phyloP scores from a whole-genome alignment of 768 basidiomycete species.

The Rossbeevera mucosa region DNA sequence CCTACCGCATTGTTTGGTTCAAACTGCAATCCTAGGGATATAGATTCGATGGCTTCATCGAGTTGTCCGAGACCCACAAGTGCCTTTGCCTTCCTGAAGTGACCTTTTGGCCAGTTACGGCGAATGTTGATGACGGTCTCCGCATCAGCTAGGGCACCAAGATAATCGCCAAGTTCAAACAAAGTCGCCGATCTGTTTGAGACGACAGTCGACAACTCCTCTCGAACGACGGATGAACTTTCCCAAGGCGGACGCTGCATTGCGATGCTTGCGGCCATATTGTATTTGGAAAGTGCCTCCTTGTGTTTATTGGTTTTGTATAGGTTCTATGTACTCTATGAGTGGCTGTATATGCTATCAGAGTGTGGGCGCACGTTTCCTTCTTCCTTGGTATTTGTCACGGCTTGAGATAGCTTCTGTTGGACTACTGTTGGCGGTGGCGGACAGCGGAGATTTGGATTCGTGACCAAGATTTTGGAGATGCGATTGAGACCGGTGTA shows the following conservation, averaged over 20 bases:
- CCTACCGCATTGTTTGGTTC: constrained; percentile 65
- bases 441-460: constrained; percentile 69
- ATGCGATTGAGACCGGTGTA: constrained; percentile 74
- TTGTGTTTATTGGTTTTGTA: constrained; percentile 73
- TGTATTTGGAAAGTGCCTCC: constrained; percentile 76
- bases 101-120: constrained; percentile 90
- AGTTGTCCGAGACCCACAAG: constrained; percentile 64
- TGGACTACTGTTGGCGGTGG: constrained; percentile 77
- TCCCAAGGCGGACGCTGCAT: constrained; percentile 88
- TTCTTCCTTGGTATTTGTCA: constrained; percentile 83
- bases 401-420: constrained; percentile 67
- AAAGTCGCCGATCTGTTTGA: constrained; percentile 92
- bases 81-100: constrained; percentile 91
- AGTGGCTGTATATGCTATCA: constrained; percentile 3
- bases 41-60: constrained; percentile 76
- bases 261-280: constrained; percentile 70
- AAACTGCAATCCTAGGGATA: constrained; percentile 79
- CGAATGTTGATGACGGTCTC: constrained; percentile 85
- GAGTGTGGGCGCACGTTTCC: constrained; percentile 72
- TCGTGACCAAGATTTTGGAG: constrained; percentile 59
- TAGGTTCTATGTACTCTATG: constrained; percentile 45
- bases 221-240: constrained; percentile 71
- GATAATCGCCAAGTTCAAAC: constrained; percentile 68
- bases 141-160: constrained; percentile 81
- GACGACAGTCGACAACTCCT: constrained; percentile 85